A percentile compares a stretch with the other conserved stretches of the same genome.
These are phyloP conservation scores for Termitomyces sp. DNA, from an alignment of 768 basidiomycete species.

Conservation along the genomic window DNA sequence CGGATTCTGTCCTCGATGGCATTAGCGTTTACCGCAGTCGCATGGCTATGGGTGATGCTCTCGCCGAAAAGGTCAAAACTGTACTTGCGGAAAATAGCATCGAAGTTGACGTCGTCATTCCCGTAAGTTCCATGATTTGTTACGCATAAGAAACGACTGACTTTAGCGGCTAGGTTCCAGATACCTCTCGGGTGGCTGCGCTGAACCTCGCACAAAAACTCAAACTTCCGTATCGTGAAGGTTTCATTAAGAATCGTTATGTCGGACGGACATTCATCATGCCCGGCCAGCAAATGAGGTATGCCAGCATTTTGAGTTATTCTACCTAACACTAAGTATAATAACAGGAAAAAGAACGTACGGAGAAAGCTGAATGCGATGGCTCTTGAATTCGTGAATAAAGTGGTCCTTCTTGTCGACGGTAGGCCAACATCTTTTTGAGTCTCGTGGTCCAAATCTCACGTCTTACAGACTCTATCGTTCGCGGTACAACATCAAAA, in stretches of 20 bases:
- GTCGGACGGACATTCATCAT: conserved; percentile 99
- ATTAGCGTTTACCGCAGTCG: conserved; percentile 96
- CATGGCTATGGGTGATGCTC: conserved; percentile 98
- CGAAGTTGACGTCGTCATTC: conserved; percentile 93
- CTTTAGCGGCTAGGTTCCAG: conserved; percentile 64
- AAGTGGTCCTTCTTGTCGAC: conserved; percentile 94
- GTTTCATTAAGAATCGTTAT: conserved; percentile 98
- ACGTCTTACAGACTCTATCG: conserved; percentile 79
- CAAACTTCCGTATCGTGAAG: conserved; percentile 90
- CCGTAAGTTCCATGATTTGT: conserved; percentile 42
- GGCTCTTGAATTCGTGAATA: conserved; percentile 92
- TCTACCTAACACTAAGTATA: background rate
- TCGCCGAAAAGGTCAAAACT: conserved; percentile 82
- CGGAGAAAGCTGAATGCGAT: conserved; percentile 95
- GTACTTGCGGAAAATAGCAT: conserved; percentile 68
- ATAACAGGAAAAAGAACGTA: conserved; percentile 82
- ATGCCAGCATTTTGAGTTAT: conserved; percentile 1
- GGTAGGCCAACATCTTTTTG: conserved; percentile 43
- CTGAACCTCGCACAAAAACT: conserved; percentile 92
- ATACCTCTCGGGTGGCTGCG: conserved; percentile 95
- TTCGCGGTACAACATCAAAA: conserved; percentile 96
- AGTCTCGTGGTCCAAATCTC: background rate
- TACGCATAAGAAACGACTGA: background rate
- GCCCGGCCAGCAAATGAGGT: conserved; percentile 98
- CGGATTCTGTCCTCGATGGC: conserved; percentile 96